Evolutionary conservation across 2,329 filamentous ascomycete species (phyloP).

Genomic region (Neofusicoccum parvum): DNA sequence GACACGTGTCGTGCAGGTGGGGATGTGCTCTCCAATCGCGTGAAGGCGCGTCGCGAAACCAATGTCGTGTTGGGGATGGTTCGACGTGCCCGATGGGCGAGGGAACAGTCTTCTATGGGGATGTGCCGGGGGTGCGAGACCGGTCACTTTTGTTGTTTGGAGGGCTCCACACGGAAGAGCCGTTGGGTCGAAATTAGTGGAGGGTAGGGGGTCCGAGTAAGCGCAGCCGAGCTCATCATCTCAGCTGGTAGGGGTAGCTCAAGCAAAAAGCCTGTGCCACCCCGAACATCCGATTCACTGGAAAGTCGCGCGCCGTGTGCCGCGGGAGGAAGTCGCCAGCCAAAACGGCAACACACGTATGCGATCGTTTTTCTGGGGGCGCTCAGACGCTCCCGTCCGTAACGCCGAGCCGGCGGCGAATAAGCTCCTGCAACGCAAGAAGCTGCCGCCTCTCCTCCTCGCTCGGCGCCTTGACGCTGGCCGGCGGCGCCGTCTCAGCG

Average conservation of each 20-base stretch:
- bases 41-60: background rate
- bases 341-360: background rate
- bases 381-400: conserved; percentile 16
- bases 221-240: conserved; percentile 13
- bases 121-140: conserved; percentile 1
- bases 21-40: conserved; percentile 1
- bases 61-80: background rate
- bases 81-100: background rate
- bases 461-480: background rate
- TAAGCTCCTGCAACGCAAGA: conserved; percentile 21
- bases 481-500: conserved; percentile 1
- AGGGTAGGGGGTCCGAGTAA: conserved; percentile 3
- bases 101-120: conserved; percentile 1
- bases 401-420: conserved; percentile 20
- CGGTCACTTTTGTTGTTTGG: background rate
- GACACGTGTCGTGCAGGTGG: conserved; percentile 13
- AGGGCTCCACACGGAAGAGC: background rate
- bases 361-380: conserved; percentile 1
- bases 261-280: conserved; percentile 13
- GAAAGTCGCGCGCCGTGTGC: conserved; percentile 5
- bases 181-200: conserved; percentile 13
- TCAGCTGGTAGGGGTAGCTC: background rate
- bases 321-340: background rate
- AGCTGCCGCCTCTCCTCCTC: conserved; percentile 22
- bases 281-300: conserved; percentile 7